Base-by-base conservation (phyloP, 495 filamentous ascomycete genomes). In the Penicillium coprophilum region DNA sequence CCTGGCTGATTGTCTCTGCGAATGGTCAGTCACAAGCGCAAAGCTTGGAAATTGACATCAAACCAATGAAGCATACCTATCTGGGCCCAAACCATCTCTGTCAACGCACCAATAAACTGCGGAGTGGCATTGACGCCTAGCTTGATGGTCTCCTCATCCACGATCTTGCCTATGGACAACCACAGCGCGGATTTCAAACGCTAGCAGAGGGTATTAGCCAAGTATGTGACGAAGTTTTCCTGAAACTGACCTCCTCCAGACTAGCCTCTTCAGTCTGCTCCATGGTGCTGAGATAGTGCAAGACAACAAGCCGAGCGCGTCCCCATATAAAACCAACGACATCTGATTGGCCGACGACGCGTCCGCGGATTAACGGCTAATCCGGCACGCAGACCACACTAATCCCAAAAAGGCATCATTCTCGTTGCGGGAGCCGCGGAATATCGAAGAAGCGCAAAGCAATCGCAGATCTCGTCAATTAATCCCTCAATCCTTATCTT, bases 101-200 rank as follows among this genome's bases (percentile, higher is more conserved):
- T 95, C 67, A 97, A 72, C 0, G 91, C 91, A 10, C 85, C 92
- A 62, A 96, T 97, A 72, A 97, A 98, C 66, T 97, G 92, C 7
- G 92, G 92, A 1, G 92, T 97, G 2, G 92, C 91, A 71, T 93
- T 96, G 56, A 87, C 80, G 64, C 88, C 86, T 12, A 88, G 77
- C 23, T 79, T 78, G 34, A 94, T 73, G 28, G 85, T 88, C 67
- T 96, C 90, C 58, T 92, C 85, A 69, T 97, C 93, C 44, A 96
- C 88, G 46, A 91, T 90, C 67, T 91, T 88, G 66, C 92, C 92
- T 56, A 96, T 85, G 20, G 84, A 81, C 68, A 88, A 89, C 92
- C 92, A 97, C n/a, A 98, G 82, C 31, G 91, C 90, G 48, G 90
- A 85, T 82, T 98, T 98, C 54, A 97, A 80, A 59, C 87, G 87